phyloP scores from a whole-genome alignment of 2,329 filamentous ascomycete genomes.

The Xylariaceae sp. region DNA sequence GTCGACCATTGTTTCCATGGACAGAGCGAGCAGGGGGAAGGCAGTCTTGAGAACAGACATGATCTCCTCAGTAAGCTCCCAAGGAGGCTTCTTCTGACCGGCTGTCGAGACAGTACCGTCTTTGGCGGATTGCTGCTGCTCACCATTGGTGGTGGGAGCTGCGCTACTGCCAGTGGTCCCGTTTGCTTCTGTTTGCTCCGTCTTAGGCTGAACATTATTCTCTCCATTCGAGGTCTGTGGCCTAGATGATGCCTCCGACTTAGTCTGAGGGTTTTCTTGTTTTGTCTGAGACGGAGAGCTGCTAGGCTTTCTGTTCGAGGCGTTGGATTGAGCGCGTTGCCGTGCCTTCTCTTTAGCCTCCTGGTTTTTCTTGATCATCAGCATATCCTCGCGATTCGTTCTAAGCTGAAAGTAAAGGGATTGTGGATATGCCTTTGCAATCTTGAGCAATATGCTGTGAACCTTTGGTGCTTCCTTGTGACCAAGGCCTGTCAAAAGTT shows the following conservation, averaged over 20 bases:
- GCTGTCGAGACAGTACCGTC: constrained; percentile 39
- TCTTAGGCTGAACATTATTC: constrained; percentile 50
- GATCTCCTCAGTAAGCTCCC: constrained; percentile 96
- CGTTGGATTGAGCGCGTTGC: constrained; percentile 53
- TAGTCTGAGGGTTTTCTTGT: constrained; percentile 55
- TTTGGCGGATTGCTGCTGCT: constrained; percentile 37
- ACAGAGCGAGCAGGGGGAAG: constrained; percentile 91
- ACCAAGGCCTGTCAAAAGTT: constrained; percentile 88
- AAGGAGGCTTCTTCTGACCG: constrained; percentile 76
- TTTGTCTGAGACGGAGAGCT: constrained; percentile 59
- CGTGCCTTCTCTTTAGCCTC: constrained; percentile 72
- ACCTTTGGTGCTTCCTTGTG: constrained; percentile 90
- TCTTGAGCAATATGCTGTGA: constrained; percentile 84
- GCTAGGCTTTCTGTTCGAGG: constrained; percentile 52
- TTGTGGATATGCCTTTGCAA: constrained; percentile 95
- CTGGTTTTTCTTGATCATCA: constrained; percentile 87
- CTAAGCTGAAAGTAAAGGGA: constrained; percentile 94
- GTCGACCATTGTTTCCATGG: constrained; percentile 99
- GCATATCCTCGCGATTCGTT: constrained; percentile 93
- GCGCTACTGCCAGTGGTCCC: constrained; percentile 29
- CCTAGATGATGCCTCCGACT: constrained; percentile 49
- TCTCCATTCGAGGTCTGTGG: constrained; percentile 59
- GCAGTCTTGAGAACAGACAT: constrained; percentile 95
- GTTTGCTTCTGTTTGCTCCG: constrained; percentile 48
- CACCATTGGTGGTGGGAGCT: constrained; percentile 31